Base-by-base conservation (phyloP, 169 alveolate genomes). In the Plasmodium falciparum region DNA sequence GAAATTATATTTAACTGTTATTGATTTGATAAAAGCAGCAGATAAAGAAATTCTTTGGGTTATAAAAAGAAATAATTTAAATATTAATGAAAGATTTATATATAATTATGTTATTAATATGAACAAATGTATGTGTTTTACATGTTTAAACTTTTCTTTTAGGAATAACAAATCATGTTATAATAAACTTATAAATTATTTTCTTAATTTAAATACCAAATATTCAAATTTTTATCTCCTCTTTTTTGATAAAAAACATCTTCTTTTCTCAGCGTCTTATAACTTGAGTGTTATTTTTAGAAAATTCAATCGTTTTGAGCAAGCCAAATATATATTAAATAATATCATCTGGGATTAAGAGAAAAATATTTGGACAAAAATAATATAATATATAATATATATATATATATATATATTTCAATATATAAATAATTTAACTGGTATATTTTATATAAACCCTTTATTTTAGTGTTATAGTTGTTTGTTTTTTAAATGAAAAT, bases 101-200 rank as follows among this genome's bases (percentile, higher is more conserved):
- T 72, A 45, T 5, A 47, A 86, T 47, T 54, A 70, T 59, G 92
- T 86, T 2, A 72, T 86, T 13, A 86, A 86, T 63, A 86, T 86
- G 92, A 86, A 86, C 8, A 72, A 73, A 17, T 86, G 92, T 39
- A 86, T 86, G 92, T 86, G 92, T 39, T 86, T 47, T 26, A 62
- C 78, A 3, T 86, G 92, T 49, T 50, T 86, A 49, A 45, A 86
- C 56, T 86, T 43, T 59, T 13, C 62, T 5, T 54, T 3, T 52
- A 24, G 11, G 17, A 20, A 43, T 11, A 22, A 13, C 47, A 65
- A 50, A 20, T 71, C 88, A 2, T 22, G 39, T 33, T n/a, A 43
- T 13, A 43, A 61, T 2, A 59, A 72, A 39, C 59, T 86, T 8
- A 26, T 73, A 12, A 65, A 72, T 49, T 86, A 86, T 72, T 86